A percentile compares a stretch with the other conserved stretches of the same genome.
Evolutionary conservation across 139 green algal genomes (phyloP).

Genomic region (Chlorella ohadii): DNA sequence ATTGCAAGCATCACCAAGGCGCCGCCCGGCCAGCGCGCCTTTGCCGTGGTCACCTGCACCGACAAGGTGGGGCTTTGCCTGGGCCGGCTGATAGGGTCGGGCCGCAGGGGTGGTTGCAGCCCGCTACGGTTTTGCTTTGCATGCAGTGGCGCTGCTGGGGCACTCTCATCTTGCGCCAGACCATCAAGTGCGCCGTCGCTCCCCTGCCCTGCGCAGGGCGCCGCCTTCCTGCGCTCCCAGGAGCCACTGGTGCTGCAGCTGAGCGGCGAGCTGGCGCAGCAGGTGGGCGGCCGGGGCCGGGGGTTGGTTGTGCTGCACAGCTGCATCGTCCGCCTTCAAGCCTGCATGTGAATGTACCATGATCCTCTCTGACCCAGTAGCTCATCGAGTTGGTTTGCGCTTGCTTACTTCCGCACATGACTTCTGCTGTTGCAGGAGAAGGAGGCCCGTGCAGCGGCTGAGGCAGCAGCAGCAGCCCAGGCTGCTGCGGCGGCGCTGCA

Average conservation of each 20-base stretch:
- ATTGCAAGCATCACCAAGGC: not conserved
- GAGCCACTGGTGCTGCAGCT: conserved; percentile 23
- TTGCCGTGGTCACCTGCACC: not conserved
- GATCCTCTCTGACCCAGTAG: too few species aligned
- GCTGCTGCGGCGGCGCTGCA: not conserved
- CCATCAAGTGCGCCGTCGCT: too few species aligned
- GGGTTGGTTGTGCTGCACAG: too few species aligned
- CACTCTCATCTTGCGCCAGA: too few species aligned
- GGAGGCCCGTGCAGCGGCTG: conserved; percentile 25
- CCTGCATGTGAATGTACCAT: too few species aligned
- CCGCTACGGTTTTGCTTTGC: too few species aligned
- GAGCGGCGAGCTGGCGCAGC: conserved; percentile 14
- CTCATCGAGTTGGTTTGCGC: too few species aligned
- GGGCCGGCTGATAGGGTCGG: too few species aligned
- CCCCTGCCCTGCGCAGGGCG: not conserved
- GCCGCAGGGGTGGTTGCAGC: too few species aligned
- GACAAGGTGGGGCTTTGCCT: not conserved
- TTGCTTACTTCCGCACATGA: too few species aligned
- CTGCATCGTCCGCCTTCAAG: too few species aligned
- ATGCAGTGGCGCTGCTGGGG: too few species aligned
- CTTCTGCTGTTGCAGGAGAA: conserved; percentile 1
- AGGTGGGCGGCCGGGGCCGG: not conserved
- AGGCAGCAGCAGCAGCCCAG: conserved; percentile 14
- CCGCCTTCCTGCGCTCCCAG: conserved; percentile 1
- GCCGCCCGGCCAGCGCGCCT: conserved; percentile 12